Conservation (phyloP, 306 rosid species). For the Dryas alaskensis region DNA sequence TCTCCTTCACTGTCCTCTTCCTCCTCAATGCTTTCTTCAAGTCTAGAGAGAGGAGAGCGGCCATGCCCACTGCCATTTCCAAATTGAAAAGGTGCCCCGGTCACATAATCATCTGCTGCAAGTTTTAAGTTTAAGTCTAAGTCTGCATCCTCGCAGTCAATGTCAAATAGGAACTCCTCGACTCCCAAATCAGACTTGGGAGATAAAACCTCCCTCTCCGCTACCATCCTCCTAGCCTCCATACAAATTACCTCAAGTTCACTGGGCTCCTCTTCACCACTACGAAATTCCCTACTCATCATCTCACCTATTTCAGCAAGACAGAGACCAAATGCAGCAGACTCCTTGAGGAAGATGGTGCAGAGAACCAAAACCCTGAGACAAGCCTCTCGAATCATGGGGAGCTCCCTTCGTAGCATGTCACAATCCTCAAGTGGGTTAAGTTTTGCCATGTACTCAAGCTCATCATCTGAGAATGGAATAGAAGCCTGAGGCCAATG, state of each 20-base stretch:
- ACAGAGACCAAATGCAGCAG: slow-evolving; percentile 76
- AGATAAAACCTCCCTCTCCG: slow-evolving; percentile 59
- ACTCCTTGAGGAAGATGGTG: slow-evolving; percentile 82
- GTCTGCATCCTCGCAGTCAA: slow-evolving; percentile 67
- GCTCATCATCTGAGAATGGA: slow-evolving; percentile 91
- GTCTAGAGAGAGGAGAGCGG: slow-evolving; percentile 62
- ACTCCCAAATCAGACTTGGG: slow-evolving; percentile 50
- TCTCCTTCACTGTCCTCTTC: slow-evolving; percentile 59
- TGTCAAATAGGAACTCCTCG: slow-evolving; percentile 61
- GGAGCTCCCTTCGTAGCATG: slow-evolving; percentile 78
- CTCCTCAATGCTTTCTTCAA: slow-evolving; percentile 86
- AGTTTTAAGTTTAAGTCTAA: slow-evolving; percentile 28
- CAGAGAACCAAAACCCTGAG: slow-evolving; percentile 85
- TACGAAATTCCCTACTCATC: slow-evolving; percentile 87
- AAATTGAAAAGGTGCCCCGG: slow-evolving; percentile 41
- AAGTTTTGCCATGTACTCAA: slow-evolving; percentile 62
- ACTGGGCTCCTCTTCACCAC: slow-evolving; percentile 95
- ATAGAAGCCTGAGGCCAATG: slow-evolving; percentile 99
- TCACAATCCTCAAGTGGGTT: slow-evolving; percentile 60
- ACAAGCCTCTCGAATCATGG: slow-evolving; percentile 96
- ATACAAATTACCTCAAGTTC: slow-evolving; percentile 88
- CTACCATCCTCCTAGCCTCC: slow-evolving; percentile 71
- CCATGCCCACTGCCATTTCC: slow-evolving; percentile 42
- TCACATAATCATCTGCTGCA: slow-evolving; percentile 37
- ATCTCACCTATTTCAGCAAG: slow-evolving; percentile 97